These are phyloP conservation scores for Solanum tarijense DNA, from an alignment of 257 asterid species.

Conservation along the genomic window DNA sequence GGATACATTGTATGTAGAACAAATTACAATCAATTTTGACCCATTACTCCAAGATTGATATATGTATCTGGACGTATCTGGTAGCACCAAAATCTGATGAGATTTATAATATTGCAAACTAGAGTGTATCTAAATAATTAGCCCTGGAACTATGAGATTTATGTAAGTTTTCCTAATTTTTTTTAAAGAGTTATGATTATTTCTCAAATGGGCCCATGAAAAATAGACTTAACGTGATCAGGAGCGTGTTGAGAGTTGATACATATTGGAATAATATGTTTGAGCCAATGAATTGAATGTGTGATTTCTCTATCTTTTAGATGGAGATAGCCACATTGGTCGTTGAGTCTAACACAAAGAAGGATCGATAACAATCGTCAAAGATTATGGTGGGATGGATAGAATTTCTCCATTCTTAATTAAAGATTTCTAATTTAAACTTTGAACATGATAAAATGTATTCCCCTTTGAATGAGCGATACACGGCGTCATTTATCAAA, in stretches of 20 bases:
- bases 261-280: not conserved
- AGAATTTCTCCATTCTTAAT: not conserved
- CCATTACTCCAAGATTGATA: no score
- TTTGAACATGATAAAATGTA: not conserved
- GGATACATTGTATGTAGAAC: no score
- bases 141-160: not conserved
- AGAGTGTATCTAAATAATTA: no score
- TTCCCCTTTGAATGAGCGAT: not conserved
- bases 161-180: no score
- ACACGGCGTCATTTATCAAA: accelerated
- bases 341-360: not conserved
- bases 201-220: not conserved
- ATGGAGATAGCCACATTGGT: not conserved
- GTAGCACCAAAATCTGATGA: not conserved
- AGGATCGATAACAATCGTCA: not conserved
- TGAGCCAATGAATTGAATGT: not conserved
- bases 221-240: not conserved
- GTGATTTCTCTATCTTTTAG: not conserved
- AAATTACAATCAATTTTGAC: not conserved
- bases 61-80: no score
- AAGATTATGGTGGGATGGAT: not conserved
- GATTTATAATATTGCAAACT: no score
- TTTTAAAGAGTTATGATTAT: not conserved
- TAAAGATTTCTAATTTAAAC: accelerated
- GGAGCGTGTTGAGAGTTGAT: not conserved